These are phyloP conservation scores for Buddleja alternifolia DNA, from an alignment of 257 asterid species.

Conservation along the genomic window DNA sequence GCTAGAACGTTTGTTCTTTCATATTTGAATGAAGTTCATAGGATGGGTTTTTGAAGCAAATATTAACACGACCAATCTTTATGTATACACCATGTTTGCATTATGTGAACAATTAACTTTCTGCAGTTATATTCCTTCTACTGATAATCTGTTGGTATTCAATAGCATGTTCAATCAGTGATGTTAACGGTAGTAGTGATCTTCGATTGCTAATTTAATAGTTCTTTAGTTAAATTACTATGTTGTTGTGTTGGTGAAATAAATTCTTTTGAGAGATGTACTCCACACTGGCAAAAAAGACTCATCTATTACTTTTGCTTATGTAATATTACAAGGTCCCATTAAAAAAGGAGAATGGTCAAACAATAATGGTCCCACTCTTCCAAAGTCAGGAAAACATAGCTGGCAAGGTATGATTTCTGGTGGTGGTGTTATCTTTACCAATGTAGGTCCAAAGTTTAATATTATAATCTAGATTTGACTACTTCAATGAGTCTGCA, in stretches of 20 bases:
- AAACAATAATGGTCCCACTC: constrained; percentile 32
- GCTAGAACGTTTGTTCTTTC: neutral
- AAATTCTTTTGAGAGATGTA: neutral
- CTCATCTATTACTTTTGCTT: neutral
- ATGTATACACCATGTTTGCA: neutral
- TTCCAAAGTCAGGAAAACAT: constrained; percentile 37
- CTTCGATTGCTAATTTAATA: constrained; percentile 12
- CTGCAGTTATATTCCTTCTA: neutral
- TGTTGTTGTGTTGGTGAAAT: neutral
- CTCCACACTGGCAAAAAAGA: neutral
- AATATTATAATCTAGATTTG: constrained; percentile 8
- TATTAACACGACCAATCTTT: neutral
- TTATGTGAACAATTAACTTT: neutral
- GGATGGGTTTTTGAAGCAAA: constrained; percentile 7
- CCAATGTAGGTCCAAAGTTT: constrained; percentile 10
- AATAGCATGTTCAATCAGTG: constrained; percentile 2
- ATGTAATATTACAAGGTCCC: constrained; percentile 21
- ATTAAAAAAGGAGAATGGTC: constrained; percentile 37
- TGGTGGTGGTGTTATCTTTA: neutral
- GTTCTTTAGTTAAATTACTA: neutral
- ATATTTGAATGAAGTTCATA: neutral
- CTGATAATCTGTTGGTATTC: constrained; percentile 15
- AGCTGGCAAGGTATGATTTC: constrained; percentile 33
- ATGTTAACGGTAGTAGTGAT: neutral
- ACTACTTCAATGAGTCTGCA: constrained; percentile 22